Evolutionary conservation across 768 basidiomycete genomes (phyloP), one percentile per base, ranked within the genome.

Genomic region (Suillus cothurnatus): DNA sequence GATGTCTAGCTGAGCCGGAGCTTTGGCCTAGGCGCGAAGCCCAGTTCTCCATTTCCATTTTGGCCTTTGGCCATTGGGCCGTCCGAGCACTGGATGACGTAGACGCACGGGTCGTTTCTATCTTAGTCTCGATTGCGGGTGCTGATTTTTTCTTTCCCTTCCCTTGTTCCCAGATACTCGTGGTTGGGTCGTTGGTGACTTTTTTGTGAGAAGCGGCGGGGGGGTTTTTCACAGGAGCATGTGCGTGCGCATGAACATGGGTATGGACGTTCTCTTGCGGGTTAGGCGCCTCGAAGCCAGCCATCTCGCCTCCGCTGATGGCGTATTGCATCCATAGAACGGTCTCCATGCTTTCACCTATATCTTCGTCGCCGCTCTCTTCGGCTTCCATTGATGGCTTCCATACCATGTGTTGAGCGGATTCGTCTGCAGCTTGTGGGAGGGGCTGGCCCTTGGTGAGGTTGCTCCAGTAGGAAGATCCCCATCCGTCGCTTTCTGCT

Each of bases 1-100:
- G 70, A 52, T 76, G 70, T 63, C 73, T 64, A 36, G 76, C 55
- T 14, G 75, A 76, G 34, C 75, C 72, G 41, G 76, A 73, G 62
- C 53, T 77, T 61, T 76, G 73, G 4, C 75, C 69, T 0, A 63
- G 73, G 41, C 76, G 66, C 19, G 75, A 61, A 45, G 74, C 68
- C 75, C 75, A 76, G 52, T 63, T 77, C 70, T 76, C 75, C 76
- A 78, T 73, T 23, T 38, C 75, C 73, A 76, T 73, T 11, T 38
- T 60, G 60, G 23, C 39, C 71, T 76, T 78, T 61, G 75, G 76
- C 75, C 75, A 75, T 43, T 71, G 75, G 34, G 72, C 64, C 12
- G 45, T 75, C 56, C 71, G 55, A 65, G 74, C 72, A 70, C 66
- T 72, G 69, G 74, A n/a, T n/a, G n/a, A n/a, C n/a, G n/a, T n/a